phyloP scores from a whole-genome alignment of 371 early-diverging fungal species.

The Catenaria anguillulae region DNA sequence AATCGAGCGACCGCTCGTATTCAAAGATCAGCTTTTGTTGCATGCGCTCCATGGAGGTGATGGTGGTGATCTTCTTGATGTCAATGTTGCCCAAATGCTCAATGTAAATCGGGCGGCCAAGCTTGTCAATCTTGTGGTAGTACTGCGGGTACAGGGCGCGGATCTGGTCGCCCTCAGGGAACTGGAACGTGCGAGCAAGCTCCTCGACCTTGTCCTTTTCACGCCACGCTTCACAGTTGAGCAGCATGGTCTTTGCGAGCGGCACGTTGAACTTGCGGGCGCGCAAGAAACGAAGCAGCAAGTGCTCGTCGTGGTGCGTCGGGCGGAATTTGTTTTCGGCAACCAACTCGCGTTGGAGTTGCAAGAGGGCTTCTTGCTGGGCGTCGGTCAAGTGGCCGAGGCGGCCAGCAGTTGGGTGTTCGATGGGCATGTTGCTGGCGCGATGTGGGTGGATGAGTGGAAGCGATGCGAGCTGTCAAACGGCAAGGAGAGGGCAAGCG shows the following conservation, averaged over 20 bases:
- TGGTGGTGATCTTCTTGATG: constrained; percentile 35
- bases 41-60: constrained; percentile 44
- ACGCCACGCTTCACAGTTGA: constrained; percentile 45
- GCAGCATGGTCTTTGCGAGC: constrained; percentile 45
- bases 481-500: no score
- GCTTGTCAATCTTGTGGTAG: constrained; percentile 57
- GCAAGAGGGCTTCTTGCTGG: background rate
- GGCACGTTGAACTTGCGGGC: constrained; percentile 49
- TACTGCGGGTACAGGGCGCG: constrained; percentile 45
- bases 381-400: constrained; percentile 1
- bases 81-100: constrained; percentile 46
- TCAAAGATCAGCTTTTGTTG: constrained; percentile 45
- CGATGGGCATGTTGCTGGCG: no score
- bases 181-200: constrained; percentile 25
- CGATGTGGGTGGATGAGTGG: no score
- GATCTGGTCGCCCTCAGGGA: constrained; percentile 29
- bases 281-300: constrained; percentile 50
- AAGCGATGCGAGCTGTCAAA: no score
- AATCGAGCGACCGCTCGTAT: constrained; percentile 41
- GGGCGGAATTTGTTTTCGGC: constrained; percentile 29
- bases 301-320: constrained; percentile 45
- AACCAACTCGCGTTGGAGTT: constrained; percentile 6
- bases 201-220: constrained; percentile 32
- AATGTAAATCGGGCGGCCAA: constrained; percentile 54
- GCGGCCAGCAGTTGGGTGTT: constrained; percentile 5